These are phyloP conservation scores for Kuraishia piskuri DNA, from an alignment of 805 yeast species.

Conservation along the genomic window DNA sequence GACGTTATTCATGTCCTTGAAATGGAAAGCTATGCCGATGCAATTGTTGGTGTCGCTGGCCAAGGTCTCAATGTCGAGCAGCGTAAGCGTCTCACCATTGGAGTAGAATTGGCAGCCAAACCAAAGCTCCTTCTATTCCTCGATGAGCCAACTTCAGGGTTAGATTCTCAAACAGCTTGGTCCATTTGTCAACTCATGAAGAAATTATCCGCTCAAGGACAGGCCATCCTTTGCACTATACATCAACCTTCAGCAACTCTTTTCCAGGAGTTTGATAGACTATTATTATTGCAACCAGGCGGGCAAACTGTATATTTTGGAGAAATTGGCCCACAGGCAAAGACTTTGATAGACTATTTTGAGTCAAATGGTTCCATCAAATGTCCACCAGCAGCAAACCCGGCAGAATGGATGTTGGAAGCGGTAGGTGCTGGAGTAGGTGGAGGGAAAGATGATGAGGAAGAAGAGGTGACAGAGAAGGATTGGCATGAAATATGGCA, in stretches of 20 bases:
- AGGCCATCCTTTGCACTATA: conserved; percentile 68
- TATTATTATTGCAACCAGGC: conserved; percentile 61
- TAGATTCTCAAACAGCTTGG: conserved; percentile 67
- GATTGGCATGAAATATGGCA: conserved; percentile 75
- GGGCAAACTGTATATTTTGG: conserved; percentile 80
- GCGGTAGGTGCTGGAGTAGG: conserved; percentile 54
- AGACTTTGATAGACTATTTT: conserved; percentile 52
- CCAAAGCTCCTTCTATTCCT: conserved; percentile 54
- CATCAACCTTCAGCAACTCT: conserved; percentile 72
- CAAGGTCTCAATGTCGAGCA: conserved; percentile 65
- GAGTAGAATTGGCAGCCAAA: conserved; percentile 65
- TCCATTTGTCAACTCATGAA: conserved; percentile 59
- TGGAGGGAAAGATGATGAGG: conserved; percentile 50
- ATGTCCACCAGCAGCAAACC: conserved; percentile 56
- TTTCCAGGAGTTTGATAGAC: conserved; percentile 59
- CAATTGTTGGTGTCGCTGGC: conserved; percentile 73
- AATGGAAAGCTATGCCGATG: conserved; percentile 65
- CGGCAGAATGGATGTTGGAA: conserved; percentile 80
- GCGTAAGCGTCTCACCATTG: conserved; percentile 59
- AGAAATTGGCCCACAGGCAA: conserved; percentile 61
- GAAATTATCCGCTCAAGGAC: conserved; percentile 62
- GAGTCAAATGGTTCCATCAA: conserved; percentile 48
- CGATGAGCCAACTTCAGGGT: conserved; percentile 71
- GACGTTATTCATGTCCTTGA: conserved; percentile 58
- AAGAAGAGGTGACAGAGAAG: conserved; percentile 34